Base-by-base conservation (phyloP, 2,329 filamentous ascomycete genomes). In the Lasiodiplodia gonubiensis region DNA sequence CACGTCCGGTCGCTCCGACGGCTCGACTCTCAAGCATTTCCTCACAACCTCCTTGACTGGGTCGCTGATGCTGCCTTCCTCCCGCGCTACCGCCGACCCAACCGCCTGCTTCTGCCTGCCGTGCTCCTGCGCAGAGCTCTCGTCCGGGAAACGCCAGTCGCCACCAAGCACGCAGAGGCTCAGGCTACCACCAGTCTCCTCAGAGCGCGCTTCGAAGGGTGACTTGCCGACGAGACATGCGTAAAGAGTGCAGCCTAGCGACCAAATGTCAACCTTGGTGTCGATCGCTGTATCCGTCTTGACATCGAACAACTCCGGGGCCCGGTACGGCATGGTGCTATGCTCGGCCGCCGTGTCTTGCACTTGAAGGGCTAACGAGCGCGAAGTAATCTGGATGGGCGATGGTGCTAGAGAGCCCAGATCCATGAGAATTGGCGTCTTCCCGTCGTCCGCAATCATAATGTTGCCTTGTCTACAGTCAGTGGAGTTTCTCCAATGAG, bases 231-330 rank as follows among this genome's bases (percentile, higher is more conserved):
- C 93, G 11, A 99, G 86, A 75, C 95, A 98, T 46, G 95, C 95
- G 80, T 97, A 99, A 53, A 99, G 85, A n/a, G 95, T 98, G 83
- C 95, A 98, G 63, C 95, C 95, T 25, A 99, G 83, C 18, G 92
- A 97, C 95, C 95, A 99, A 71, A 99, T 97, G 79, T 99, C 95
- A 49, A 97, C 93, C 78, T 97, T 97, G 14, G 94, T 97, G 80
- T 98, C 95, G 75, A 99, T 91, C 61, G 93, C 88, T 59, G 90
- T 90, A 70, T 92, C 94, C 3, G 93, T 97, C 81, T 97, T 97
- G 67, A 98, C 95, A 78, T 99, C 95, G 80, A 99, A 99, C 69
- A 99, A 89, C 80, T 99, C 95, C 0, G 95, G 95, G 1, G 95
- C 95, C 68, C 95, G 93, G 82, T 99, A 99, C 0, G 95, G 94